These are phyloP conservation scores for Grifola frondosa DNA, from an alignment of 1,284 basidiomycete species.

Conservation along the genomic window DNA sequence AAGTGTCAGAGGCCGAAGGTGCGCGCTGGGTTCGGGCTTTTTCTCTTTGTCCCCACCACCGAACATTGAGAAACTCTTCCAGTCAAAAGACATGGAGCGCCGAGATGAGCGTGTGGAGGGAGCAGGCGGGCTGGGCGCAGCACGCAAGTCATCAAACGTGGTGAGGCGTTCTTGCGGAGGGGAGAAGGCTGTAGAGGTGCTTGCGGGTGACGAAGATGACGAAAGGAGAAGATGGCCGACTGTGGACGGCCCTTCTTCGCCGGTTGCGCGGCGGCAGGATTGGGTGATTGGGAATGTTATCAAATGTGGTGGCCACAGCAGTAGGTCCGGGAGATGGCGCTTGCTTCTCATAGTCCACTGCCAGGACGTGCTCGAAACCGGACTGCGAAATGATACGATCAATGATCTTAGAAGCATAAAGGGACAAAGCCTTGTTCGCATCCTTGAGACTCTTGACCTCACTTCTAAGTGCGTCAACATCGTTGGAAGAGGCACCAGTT, in stretches of 20 bases:
- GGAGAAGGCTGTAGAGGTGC: constrained; percentile 14
- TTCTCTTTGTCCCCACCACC: constrained; percentile 59
- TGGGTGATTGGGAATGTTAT: constrained; percentile 27
- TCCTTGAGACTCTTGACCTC: constrained; percentile 92
- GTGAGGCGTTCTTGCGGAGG: constrained; percentile 35
- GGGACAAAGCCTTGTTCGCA: constrained; percentile 89
- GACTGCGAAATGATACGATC: constrained; percentile 93
- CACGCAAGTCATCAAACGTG: constrained; percentile 36
- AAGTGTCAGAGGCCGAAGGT: constrained; percentile 70
- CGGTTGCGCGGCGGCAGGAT: constrained; percentile 30
- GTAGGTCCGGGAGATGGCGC: constrained; percentile 26
- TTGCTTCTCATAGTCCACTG: constrained; percentile 78
- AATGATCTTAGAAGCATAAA: constrained; percentile 96
- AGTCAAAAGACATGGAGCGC: constrained; percentile 79
- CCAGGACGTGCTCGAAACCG: constrained; percentile 91
- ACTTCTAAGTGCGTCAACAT: constrained; percentile 66
- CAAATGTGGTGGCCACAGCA: constrained; percentile 29
- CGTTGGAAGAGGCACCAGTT: constrained; percentile 42
- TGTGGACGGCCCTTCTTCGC: constrained; percentile 56
- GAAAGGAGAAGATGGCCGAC: constrained; percentile 51
- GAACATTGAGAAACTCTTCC: constrained; percentile 73
- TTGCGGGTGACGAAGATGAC: constrained; percentile 33
- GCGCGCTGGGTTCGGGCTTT: constrained; percentile 41
- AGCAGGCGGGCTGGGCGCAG: constrained; percentile 31
- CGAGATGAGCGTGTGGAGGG: constrained; percentile 49